Conservation (phyloP, 176 grass and related monocot species). For the bread wheat (Triticum aestivum) region IWGSC_CS_RefSeq_v2.1 NC_057801.1:125673308-125673807, state of each 20-base stretch:
- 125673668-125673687: not conserved
- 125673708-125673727: slow-evolving; percentile 27
- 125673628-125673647: not conserved
- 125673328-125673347: not conserved
- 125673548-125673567: not conserved
- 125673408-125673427: not conserved
- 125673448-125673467: not conserved
- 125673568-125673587: not conserved
- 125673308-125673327: not conserved
- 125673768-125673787: not conserved
- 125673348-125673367: not conserved
- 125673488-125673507: no score
- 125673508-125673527: not conserved
- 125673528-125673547: not conserved
- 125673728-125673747: not conserved
- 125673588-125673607: not conserved
- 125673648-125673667: not conserved
- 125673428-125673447: not conserved
- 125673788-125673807: not conserved
- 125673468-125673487: not conserved
- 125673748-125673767: not conserved
- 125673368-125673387: not conserved
- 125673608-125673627: not conserved
- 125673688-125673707: slow-evolving; percentile 33
- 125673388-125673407: not conserved